Evolutionary conservation across 164 flowering plant genomes (phyloP).

Genomic region (Houttuynia cordata): DNA sequence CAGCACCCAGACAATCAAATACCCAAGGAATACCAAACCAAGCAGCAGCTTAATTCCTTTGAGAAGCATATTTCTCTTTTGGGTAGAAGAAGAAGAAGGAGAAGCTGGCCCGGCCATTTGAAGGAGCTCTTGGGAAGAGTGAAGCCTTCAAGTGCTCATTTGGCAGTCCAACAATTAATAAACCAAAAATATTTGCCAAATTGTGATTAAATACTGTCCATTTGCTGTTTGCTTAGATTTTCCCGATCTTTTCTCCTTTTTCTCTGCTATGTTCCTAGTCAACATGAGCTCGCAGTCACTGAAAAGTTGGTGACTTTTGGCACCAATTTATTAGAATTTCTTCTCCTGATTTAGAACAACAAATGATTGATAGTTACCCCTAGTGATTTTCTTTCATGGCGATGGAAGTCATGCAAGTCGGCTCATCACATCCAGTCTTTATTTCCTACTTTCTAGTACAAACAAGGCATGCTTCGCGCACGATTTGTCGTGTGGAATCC

Average conservation of each 20-base stretch:
- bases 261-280: neutral
- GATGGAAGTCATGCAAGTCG: no score
- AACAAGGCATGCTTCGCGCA: no score
- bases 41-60: neutral
- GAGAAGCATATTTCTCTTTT: neutral
- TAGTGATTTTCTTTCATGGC: no score
- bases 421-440: no score
- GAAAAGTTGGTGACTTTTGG: no score
- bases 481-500: no score
- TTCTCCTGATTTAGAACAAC: no score
- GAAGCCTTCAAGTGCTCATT: neutral
- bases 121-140: neutral
- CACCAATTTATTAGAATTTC: no score
- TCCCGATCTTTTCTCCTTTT: no score
- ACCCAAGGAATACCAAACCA: slow-evolving; percentile 8
- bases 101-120: neutral
- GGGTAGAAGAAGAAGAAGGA: neutral
- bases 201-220: neutral
- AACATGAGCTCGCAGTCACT: no score
- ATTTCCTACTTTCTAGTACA: no score
- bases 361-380: no score
- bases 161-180: neutral
- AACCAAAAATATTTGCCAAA: neutral
- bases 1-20: slow-evolving; percentile 5
- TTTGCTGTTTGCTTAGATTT: neutral